Conservation (phyloP, 2,329 filamentous ascomycete species). For the Exophiala spinifera region DNA sequence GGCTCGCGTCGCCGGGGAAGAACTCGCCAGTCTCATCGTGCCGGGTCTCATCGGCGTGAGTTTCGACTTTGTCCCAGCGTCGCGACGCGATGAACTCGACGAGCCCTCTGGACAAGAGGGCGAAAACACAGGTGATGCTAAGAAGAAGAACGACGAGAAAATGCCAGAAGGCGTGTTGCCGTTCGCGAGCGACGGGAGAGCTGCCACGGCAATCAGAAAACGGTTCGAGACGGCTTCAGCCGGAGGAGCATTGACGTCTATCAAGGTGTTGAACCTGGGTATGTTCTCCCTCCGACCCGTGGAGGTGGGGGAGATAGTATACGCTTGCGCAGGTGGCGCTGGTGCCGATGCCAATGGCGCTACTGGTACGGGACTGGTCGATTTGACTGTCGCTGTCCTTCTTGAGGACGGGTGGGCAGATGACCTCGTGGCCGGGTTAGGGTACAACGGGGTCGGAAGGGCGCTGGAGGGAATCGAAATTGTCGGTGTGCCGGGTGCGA, state of each 20-base stretch:
- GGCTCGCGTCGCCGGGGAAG: constrained; percentile 35
- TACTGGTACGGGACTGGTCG: constrained; percentile 8
- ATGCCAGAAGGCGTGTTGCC: constrained; percentile 23
- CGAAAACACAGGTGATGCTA: too few relatives aligned
- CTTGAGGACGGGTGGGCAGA: constrained; percentile 24
- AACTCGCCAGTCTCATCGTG: constrained; percentile 18
- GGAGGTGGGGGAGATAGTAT: constrained; percentile 22
- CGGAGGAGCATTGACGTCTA: constrained; percentile 3
- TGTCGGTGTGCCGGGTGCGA: constrained; percentile 26
- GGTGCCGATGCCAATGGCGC: not conserved
- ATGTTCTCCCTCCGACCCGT: constrained; percentile 20
- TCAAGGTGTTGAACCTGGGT: constrained; percentile 25
- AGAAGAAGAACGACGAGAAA: constrained; percentile 5
- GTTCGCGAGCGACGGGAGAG: constrained; percentile 24
- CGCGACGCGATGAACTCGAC: not conserved
- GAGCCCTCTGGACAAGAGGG: not conserved
- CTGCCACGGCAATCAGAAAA: constrained; percentile 20
- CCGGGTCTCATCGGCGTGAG: constrained; percentile 19
- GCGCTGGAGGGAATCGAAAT: constrained; percentile 25
- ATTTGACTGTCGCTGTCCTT: constrained; percentile 23
- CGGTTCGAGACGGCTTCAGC: constrained; percentile 15
- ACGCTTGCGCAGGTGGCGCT: constrained; percentile 16
- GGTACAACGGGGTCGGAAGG: constrained; percentile 6
- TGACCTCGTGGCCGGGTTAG: constrained; percentile 13
- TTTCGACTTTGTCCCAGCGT: constrained; percentile 18